phyloP scores from a whole-genome alignment of 2,329 filamentous ascomycete species.

The Lanzia echinophila region DNA sequence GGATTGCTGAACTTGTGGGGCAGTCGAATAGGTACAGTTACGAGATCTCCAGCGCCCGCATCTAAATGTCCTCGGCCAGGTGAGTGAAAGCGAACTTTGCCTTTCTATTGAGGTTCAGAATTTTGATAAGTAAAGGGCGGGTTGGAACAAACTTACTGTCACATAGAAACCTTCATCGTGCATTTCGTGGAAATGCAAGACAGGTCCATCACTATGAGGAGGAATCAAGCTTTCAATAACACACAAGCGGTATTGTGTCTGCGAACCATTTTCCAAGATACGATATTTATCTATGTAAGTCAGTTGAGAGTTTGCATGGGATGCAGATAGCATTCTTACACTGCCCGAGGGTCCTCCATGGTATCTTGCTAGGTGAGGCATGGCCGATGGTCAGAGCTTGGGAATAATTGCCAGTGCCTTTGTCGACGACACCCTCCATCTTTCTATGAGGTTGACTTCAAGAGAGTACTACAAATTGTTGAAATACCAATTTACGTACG shows the following conservation, averaged over 20 bases:
- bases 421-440: background rate
- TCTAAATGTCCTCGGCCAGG: background rate
- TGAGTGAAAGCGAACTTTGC: background rate
- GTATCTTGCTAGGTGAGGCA: background rate
- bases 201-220: background rate
- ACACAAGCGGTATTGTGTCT: background rate
- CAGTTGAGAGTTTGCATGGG: background rate
- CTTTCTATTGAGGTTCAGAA: background rate
- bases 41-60: background rate
- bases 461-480: background rate
- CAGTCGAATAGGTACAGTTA: background rate
- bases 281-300: background rate
- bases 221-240: background rate
- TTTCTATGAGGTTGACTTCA: background rate
- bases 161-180: background rate
- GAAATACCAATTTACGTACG: too few relatives aligned
- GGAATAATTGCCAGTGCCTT: background rate
- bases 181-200: conserved; percentile 1
- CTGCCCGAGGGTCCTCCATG: background rate
- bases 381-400: background rate
- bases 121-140: too few relatives aligned
- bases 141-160: background rate
- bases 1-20: background rate
- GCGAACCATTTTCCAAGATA: background rate
- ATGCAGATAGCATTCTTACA: background rate